Conservation (phyloP, 345 rosid species). For the Moricandia moricandioides region DNA sequence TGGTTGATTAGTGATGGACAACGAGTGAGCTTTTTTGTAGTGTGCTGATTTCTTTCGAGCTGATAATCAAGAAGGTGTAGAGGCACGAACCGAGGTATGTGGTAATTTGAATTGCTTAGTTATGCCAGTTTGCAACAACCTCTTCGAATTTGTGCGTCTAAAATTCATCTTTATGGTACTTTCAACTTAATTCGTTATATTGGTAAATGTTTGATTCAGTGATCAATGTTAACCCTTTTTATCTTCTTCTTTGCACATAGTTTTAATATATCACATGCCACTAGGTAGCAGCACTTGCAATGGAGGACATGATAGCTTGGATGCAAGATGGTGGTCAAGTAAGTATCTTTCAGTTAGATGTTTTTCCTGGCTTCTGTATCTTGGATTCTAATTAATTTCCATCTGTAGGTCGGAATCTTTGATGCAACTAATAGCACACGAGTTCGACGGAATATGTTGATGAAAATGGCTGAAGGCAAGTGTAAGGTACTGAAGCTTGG, state of each 20-base stretch:
- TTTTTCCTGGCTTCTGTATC: conserved; percentile 13
- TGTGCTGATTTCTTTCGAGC: conserved; percentile 95
- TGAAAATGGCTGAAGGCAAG: conserved; percentile 99
- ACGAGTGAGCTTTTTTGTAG: conserved; percentile 47
- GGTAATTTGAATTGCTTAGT: neutral
- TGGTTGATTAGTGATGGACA: conserved; percentile 15
- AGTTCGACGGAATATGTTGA: conserved; percentile 85
- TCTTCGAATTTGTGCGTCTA: conserved; percentile 13
- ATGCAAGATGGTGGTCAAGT: conserved; percentile 99
- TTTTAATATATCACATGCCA: conserved; percentile 74
- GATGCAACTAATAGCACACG: conserved; percentile 96
- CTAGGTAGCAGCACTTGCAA: conserved; percentile 99
- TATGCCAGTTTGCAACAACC: conserved; percentile 6
- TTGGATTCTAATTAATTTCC: conserved; percentile 21
- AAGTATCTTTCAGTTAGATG: conserved; percentile 33
- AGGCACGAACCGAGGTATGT: conserved; percentile 96
- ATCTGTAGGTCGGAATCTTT: conserved; percentile 88
- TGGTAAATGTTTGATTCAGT: conserved; percentile 35
- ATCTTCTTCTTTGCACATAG: conserved; percentile 66
- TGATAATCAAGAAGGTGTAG: conserved; percentile 97
- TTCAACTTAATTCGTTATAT: conserved; percentile 16
- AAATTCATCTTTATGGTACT: neutral
- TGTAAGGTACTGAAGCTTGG: conserved; percentile 77
- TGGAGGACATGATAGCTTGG: conserved; percentile 99
- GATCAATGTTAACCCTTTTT: conserved; percentile 42